Base-by-base conservation (phyloP, 352 stramenopile species). In the Phytophthora rubi region DNA sequence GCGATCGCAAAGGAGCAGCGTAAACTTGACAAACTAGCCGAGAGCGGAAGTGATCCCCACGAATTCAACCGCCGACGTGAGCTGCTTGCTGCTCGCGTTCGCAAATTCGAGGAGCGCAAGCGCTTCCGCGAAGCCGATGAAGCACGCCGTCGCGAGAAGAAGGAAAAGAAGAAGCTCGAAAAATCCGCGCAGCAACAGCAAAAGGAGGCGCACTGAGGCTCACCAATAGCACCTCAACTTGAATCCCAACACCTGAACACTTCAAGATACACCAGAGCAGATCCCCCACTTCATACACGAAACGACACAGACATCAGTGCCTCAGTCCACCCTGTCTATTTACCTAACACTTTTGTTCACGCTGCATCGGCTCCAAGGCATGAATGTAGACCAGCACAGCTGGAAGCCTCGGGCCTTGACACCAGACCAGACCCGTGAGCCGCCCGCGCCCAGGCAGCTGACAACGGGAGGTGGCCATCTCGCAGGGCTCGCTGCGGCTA, bases 1-100 rank as follows among this genome's bases (percentile, higher is more conserved):
- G 80, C 80, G 39, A 89, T 90, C 60, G 77, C 77, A 15, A 87
- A 87, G 51, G 83, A 93, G 53, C 78, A 90, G 30, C 83, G 82
- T 28, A 73, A 77, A 49, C 74, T 94, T n/a, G 66, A 88, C 59
- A 77, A 69, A 18, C 74, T 92, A 6, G 83, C 85, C 7, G 80
- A 86, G 47, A 55, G 32, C 12, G 51, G 72, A 0, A 66, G 45
- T 2, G 78, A 89, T 28, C 44, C 61, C 18, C 42, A 54, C 42
- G 85, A 91, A 70, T 92, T 90, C 61, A 65, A 70, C 18, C 76
- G 77, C 3, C 80, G 83, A 21, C 80, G 82, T 48, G 65, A 83
- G 28, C 51, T 75, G 54, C 61, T 92, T 1, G 76, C 88, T 28
- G 76, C 57, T 16, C 80, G 85, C 4, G 66, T 84, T 6, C 79